phyloP scores from a whole-genome alignment of 2,329 filamentous ascomycete species.

The Calonectria ilicicola region DNA sequence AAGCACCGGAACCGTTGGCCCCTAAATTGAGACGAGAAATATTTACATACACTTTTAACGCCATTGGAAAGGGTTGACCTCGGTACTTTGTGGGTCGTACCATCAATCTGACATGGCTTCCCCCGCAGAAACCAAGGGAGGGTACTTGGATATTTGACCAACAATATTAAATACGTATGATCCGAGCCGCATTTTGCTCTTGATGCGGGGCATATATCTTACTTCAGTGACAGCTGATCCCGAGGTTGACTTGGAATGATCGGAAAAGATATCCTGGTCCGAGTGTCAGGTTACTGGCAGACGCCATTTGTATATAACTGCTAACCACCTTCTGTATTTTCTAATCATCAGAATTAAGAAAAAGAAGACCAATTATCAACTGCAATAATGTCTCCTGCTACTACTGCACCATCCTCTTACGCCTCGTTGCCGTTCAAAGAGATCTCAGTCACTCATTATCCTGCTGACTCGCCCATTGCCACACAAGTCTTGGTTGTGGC shows the following conservation, averaged over 20 bases:
- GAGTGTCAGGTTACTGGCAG: neutral
- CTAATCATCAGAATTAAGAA: neutral
- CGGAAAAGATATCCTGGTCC: neutral
- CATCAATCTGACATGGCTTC: neutral
- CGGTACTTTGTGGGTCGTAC: constrained; percentile 1
- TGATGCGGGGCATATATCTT: neutral
- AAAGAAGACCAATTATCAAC: neutral
- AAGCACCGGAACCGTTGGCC: too few relatives aligned
- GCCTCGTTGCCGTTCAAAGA: constrained; percentile 4
- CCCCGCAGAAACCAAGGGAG: neutral
- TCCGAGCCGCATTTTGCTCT: neutral
- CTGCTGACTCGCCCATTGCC: neutral
- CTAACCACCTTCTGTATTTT: neutral
- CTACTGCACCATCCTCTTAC: neutral
- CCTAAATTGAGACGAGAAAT: too few relatives aligned
- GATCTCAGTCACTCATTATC: constrained; percentile 12
- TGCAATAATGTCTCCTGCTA: neutral
- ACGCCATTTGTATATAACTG: neutral
- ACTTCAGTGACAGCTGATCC: neutral
- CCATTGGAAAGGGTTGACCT: neutral
- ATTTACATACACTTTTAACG: too few relatives aligned
- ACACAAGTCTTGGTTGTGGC: constrained; percentile 58
- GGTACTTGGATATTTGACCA: neutral
- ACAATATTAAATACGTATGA: neutral
- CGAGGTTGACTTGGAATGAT: neutral